Conservation (phyloP, 1,139 yeast species). For the Taphrina wiesneri region DNA sequence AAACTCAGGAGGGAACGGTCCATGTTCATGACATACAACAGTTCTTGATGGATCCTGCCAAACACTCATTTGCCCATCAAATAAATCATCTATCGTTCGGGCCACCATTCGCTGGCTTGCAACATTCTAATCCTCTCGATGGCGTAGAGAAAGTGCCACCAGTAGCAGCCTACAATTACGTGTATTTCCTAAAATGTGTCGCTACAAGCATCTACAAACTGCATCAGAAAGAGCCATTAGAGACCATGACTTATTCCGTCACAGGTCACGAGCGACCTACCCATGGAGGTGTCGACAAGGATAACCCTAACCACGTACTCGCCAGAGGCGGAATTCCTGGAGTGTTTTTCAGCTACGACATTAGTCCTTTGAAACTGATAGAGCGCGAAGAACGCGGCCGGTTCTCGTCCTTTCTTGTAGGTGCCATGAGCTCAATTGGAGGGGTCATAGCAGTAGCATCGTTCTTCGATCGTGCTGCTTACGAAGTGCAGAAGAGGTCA, state of each 20-base stretch:
- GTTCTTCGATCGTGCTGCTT: conserved; percentile 78
- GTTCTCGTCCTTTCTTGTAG: conserved; percentile 82
- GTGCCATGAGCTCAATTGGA: conserved; percentile 84
- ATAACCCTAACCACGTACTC: conserved; percentile 85
- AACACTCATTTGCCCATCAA: conserved; percentile 64
- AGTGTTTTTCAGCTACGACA: conserved; percentile 80
- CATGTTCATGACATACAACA: conserved; percentile 71
- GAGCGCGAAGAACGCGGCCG: conserved; percentile 70
- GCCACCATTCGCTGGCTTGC: conserved; percentile 51
- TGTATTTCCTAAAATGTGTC: conserved; percentile 85
- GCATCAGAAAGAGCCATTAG: conserved; percentile 52
- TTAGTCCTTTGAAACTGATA: conserved; percentile 88
- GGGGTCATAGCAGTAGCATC: conserved; percentile 94
- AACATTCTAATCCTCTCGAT: conserved; percentile 70
- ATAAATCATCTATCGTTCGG: conserved; percentile 87
- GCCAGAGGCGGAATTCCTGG: conserved; percentile 90
- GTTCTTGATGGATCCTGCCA: conserved; percentile 57
- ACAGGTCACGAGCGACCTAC: conserved; percentile 86
- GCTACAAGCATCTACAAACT: conserved; percentile 80
- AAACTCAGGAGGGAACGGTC: conserved; percentile 51
- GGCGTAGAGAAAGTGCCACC: conserved; percentile 51
- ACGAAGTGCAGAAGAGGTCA: conserved; percentile 82
- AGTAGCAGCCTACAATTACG: conserved; percentile 58
- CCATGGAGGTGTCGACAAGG: conserved; percentile 82
- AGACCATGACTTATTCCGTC: conserved; percentile 90